A percentile compares a stretch with the other conserved stretches of the same genome.
These are phyloP conservation scores for Colletotrichum sp. DNA, from an alignment of 2,329 filamentous ascomycete genomes.

Conservation along the genomic window DNA sequence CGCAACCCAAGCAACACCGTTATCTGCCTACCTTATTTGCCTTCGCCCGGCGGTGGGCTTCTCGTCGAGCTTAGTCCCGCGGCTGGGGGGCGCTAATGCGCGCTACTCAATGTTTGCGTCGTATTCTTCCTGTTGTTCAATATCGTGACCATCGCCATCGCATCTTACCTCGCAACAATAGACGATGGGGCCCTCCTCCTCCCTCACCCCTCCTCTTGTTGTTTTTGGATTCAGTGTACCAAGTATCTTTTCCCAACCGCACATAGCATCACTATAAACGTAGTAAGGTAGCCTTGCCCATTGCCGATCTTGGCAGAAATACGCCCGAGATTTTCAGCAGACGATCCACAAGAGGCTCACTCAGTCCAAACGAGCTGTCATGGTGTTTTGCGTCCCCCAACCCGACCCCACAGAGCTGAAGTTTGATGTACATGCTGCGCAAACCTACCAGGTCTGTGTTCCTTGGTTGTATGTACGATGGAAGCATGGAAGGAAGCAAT, in stretches of 20 bases:
- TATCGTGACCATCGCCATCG: not conserved
- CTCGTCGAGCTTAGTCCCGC: not conserved
- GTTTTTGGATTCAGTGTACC: not conserved
- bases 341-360: not conserved
- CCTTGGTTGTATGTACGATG: not conserved
- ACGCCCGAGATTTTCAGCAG: not conserved
- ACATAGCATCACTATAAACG: not conserved
- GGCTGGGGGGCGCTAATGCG: not conserved
- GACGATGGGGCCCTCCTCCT: not conserved
- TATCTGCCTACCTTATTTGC: not conserved
- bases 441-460: not conserved
- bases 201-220: not conserved
- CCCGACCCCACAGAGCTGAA: not conserved
- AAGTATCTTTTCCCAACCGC: not conserved
- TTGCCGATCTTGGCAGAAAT: not conserved
- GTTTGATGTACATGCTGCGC: not conserved
- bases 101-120: not conserved
- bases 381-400: not conserved
- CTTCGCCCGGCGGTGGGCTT: not conserved
- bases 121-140: not conserved
- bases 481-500: not conserved
- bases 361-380: not conserved
- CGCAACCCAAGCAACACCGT: not conserved
- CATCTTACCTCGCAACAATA: not conserved
- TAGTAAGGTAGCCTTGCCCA: not conserved